phyloP scores from a whole-genome alignment of 2,329 filamentous ascomycete species.

The Epichloe glyceriae region DNA sequence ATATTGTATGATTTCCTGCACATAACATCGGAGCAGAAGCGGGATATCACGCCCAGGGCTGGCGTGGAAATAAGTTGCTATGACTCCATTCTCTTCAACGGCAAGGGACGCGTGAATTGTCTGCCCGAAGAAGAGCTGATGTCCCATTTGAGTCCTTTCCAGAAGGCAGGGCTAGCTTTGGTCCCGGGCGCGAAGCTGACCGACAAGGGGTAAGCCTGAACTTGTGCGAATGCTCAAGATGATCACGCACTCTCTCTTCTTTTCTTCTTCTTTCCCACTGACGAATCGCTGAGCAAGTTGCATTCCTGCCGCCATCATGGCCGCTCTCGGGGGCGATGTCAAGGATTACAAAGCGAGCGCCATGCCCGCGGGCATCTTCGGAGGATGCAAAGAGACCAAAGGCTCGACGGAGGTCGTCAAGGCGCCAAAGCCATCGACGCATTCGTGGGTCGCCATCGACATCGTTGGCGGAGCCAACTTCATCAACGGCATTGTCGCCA shows the following conservation, averaged over 20 bases:
- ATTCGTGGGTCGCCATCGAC: conserved; percentile 37
- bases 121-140: conserved; percentile 30
- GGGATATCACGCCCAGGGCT: conserved; percentile 29
- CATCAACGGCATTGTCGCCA: conserved; percentile 29
- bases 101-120: conserved; percentile 44
- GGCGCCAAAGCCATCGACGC: conserved; percentile 10
- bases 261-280: neutral
- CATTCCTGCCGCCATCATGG: conserved; percentile 28
- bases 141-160: conserved; percentile 19
- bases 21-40: conserved; percentile 34
- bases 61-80: conserved; percentile 41
- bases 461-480: conserved; percentile 39
- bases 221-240: too few relatives aligned
- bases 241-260: neutral
- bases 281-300: conserved; percentile 14
- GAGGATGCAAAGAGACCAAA: conserved; percentile 33
- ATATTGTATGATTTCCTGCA: conserved; percentile 45
- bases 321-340: conserved; percentile 15
- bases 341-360: conserved; percentile 16
- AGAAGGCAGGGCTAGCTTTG: conserved; percentile 17
- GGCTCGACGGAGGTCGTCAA: conserved; percentile 30
- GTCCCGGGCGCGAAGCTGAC: conserved; percentile 23
- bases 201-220: conserved; percentile 24
- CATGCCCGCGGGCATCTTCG: conserved; percentile 30
- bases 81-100: conserved; percentile 49